Percentiles rank a stretch among this genome's conserved stretches.
These are phyloP conservation scores for Colletotrichum chrysophilum DNA, from an alignment of 2,329 filamentous ascomycete genomes.

Conservation along the genomic window DNA sequence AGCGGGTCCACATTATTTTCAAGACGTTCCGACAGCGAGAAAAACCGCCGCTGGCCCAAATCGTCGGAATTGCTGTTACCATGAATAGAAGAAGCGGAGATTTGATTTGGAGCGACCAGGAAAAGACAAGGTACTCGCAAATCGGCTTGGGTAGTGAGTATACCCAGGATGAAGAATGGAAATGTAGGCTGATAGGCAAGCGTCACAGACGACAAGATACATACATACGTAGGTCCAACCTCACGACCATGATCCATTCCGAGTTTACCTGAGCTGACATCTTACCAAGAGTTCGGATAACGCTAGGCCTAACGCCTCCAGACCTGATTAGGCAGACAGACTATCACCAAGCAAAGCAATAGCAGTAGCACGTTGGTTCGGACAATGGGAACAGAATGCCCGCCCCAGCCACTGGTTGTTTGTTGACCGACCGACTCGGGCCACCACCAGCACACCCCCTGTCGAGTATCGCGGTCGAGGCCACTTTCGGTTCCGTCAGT, in stretches of 20 bases:
- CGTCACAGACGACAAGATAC: neutral
- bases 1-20: neutral
- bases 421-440: neutral
- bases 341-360: neutral
- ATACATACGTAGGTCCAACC: neutral
- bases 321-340: neutral
- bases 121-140: neutral
- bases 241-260: neutral
- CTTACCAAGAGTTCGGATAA: neutral
- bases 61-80: neutral
- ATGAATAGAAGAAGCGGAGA: neutral
- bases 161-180: neutral
- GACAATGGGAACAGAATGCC: neutral
- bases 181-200: neutral
- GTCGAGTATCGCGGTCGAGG: neutral
- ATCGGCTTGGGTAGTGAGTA: neutral
- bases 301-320: neutral
- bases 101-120: neutral
- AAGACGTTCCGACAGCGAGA: neutral
- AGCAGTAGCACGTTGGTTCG: neutral
- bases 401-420: neutral
- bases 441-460: neutral
- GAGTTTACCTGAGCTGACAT: neutral
- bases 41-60: constrained; percentile 1
- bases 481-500: neutral